phyloP scores from a whole-genome alignment of 129 eudicot genomes.

The Helichrysum umbraculigerum region DNA sequence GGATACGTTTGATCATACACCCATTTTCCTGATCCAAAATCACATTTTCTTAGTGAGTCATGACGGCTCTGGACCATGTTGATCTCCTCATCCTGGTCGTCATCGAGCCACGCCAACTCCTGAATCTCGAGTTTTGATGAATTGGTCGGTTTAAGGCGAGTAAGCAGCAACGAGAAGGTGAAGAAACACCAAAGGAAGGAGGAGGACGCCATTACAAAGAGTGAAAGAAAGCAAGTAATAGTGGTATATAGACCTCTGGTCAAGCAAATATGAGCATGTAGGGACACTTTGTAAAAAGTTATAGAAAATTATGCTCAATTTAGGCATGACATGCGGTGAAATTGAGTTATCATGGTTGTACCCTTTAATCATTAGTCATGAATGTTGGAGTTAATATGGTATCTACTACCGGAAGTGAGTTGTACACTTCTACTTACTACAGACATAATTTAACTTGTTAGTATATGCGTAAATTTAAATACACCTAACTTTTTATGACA shows the following conservation, averaged over 20 bases:
- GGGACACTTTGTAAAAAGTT: conserved; percentile 40
- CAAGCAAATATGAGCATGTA: conserved; percentile 28
- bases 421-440: no score
- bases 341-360: conserved; percentile 24
- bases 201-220: conserved; percentile 41
- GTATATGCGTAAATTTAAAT: no score
- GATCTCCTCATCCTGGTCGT: conserved; percentile 59
- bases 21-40: conserved; percentile 75
- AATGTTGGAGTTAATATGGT: neutral
- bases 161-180: conserved; percentile 29
- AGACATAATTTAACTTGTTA: no score
- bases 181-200: conserved; percentile 34
- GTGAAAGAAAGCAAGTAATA: neutral
- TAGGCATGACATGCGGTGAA: conserved; percentile 48
- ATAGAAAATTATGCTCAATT: conserved; percentile 30
- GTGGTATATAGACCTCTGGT: conserved; percentile 24
- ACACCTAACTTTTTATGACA: no score
- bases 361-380: neutral
- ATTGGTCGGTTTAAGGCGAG: conserved; percentile 5
- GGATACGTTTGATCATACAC: conserved; percentile 81
- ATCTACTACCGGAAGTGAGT: no score
- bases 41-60: conserved; percentile 57
- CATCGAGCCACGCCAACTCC: conserved; percentile 68
- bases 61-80: conserved; percentile 54
- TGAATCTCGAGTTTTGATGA: conserved; percentile 45